Percentiles rank a stretch among this genome's conserved stretches.
Evolutionary conservation across 768 basidiomycete genomes (phyloP).

Genomic region (Lactarius evosmus): DNA sequence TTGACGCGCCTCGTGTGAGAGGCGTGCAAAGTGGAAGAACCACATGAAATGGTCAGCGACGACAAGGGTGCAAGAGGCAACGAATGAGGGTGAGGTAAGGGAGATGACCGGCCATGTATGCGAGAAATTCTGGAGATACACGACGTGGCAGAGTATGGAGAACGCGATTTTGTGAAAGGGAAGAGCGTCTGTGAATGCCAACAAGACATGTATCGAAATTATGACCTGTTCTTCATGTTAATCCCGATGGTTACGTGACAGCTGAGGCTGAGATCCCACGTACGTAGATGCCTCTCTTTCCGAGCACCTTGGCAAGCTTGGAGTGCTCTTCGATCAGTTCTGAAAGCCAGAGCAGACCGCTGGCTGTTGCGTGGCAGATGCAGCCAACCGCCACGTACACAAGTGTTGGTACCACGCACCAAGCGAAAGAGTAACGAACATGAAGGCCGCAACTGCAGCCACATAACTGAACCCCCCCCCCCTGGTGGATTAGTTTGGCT

Average conservation of each 20-base stretch:
- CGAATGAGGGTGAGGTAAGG: conserved; percentile 77
- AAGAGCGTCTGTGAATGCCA: conserved; percentile 78
- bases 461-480: conserved; percentile 51
- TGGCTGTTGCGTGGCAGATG: conserved; percentile 51
- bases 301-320: conserved; percentile 72
- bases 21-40: conserved; percentile 90
- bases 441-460: conserved; percentile 72
- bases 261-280: conserved; percentile 33
- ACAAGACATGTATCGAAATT: conserved; percentile 69
- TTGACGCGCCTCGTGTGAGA: conserved; percentile 62
- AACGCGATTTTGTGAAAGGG: conserved; percentile 73
- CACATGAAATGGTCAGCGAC: conserved; percentile 90
- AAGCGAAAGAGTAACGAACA: conserved; percentile 88
- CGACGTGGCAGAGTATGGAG: conserved; percentile 77
- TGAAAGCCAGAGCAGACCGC: conserved; percentile 88
- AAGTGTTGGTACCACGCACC: conserved; percentile 47
- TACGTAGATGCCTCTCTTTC: conserved; percentile 86
- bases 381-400: not conserved
- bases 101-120: conserved; percentile 89
- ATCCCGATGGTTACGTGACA: not conserved
- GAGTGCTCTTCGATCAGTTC: conserved; percentile 96
- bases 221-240: conserved; percentile 52
- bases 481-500: conserved; percentile 11
- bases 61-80: conserved; percentile 82
- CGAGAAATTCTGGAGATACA: conserved; percentile 94